Evolutionary conservation across 1,284 basidiomycete species (phyloP), one percentile per base, ranked within the genome.

Genomic region (Austropuccinia psidii): DNA sequence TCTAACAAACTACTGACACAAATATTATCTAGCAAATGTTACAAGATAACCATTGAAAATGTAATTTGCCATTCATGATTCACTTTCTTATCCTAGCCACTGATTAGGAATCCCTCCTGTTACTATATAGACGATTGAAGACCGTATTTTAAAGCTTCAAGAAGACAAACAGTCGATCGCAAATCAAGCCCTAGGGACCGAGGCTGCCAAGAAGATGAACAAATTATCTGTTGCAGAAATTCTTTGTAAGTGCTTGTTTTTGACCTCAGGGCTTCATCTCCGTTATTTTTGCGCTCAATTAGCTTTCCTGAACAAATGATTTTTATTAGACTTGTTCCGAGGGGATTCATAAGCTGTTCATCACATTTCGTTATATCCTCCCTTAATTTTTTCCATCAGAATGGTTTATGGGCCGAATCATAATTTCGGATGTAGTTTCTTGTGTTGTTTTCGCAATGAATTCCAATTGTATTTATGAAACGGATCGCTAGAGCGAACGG

Each of bases 191-290:
- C 33, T 70, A 6, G 68, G 68, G 37, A 58, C 55, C 2, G 68
- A 70, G 24, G 68, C 54, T 8, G 68, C 68, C 8, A 70, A 70
- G 45, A 70, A 70, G 29, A 58, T 70, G 55, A 70, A 70, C 45
- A 70, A 70, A 31, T 55, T 70, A 47, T 70, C 68, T 24, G 54
- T 70, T 11, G 43, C 41, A 50, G 68, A 70, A 41, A 70, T 70
- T 19, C 31, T 70, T 33, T 61, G 68, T 70, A 33, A 50, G 68
- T 61, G 31, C 7, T 33, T 29, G 35, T 9, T 21, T 21, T 1
- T 50, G n/a, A n/a, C n/a, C n/a, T n/a, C n/a, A n/a, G n/a, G n/a
- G n/a, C n/a, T n/a, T n/a, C n/a, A n/a, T n/a, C n/a, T n/a, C n/a
- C n/a, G n/a, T n/a, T n/a, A n/a, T n/a, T n/a, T n/a, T n/a, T n/a